A percentile compares a stretch with the other conserved stretches of the same genome.
Conservation (phyloP, 805 yeast genomes). For the Wickerhamiella lipophila region DNA sequence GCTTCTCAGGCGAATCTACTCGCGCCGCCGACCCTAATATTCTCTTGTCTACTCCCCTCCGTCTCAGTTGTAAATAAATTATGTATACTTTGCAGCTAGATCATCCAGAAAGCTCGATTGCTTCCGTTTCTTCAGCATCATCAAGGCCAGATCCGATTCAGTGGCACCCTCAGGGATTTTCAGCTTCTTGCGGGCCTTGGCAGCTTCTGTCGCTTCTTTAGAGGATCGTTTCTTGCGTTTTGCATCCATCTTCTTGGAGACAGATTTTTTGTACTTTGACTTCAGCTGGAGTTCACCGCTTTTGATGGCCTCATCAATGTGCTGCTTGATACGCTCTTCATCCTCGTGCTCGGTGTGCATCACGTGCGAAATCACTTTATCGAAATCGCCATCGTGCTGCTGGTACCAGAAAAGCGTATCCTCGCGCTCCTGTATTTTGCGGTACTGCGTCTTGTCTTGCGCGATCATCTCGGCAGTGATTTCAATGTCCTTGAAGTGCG, state of each 20-base stretch:
- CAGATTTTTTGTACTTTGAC: constrained; percentile 37
- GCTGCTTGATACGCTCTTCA: constrained; percentile 46
- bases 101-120: constrained; percentile 22
- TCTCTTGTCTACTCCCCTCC: too few species aligned
- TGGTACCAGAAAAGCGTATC: constrained; percentile 53
- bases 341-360: constrained; percentile 62
- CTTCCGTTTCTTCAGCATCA: constrained; percentile 26
- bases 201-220: constrained; percentile 38
- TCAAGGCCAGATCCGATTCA: constrained; percentile 29
- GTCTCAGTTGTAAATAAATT: neutral
- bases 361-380: constrained; percentile 56
- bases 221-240: constrained; percentile 32
- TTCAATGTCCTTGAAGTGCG: constrained; percentile 26
- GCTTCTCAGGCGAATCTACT: too few species aligned
- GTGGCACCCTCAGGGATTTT: constrained; percentile 21
- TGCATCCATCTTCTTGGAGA: constrained; percentile 37
- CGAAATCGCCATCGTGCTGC: constrained; percentile 54
- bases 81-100: constrained; percentile 28
- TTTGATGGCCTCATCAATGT: constrained; percentile 37
- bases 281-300: constrained; percentile 31
- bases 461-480: constrained; percentile 40
- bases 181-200: constrained; percentile 45
- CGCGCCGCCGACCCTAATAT: too few species aligned
- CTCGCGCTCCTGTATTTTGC: constrained; percentile 32
- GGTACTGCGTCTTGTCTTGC: constrained; percentile 54